A percentile compares a stretch with the other conserved stretches of the same genome.
These are phyloP conservation scores for Cystodermella granulosa DNA, from an alignment of 1,284 basidiomycete genomes.

Conservation along the genomic window DNA sequence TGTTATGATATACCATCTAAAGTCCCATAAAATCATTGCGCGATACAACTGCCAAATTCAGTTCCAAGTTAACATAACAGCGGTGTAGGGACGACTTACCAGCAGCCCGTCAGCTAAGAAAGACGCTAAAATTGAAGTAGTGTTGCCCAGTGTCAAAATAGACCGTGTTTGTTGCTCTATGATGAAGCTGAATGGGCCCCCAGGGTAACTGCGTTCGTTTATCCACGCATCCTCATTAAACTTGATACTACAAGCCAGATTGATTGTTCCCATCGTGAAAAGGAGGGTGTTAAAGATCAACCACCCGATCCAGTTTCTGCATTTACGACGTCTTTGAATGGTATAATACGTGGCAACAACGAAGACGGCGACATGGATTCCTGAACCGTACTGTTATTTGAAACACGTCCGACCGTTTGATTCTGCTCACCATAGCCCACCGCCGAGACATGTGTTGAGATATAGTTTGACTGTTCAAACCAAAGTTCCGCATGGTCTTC, in stretches of 20 bases:
- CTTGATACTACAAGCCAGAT: conserved; percentile 24
- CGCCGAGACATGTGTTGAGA: background rate
- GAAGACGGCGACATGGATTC: conserved; percentile 18
- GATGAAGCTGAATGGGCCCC: conserved; percentile 21
- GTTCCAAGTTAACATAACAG: background rate
- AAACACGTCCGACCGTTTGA: background rate
- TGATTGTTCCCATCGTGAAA: conserved; percentile 25
- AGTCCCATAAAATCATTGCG: conserved; percentile 17
- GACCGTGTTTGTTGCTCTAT: conserved; percentile 16
- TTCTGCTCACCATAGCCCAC: background rate
- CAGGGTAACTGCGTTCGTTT: conserved; percentile 27
- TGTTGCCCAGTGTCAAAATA: conserved; percentile 19
- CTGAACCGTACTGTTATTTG: conserved; percentile 8
- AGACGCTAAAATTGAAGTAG: conserved; percentile 19
- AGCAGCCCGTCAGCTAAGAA: conserved; percentile 25
- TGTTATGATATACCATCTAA: conserved; percentile 16
- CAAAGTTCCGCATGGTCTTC: background rate
- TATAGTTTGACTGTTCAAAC: background rate
- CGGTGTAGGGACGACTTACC: conserved; percentile 13
- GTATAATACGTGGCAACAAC: conserved; percentile 16
- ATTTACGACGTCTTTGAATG: background rate
- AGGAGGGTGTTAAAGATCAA: conserved; percentile 21
- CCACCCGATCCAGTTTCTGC: background rate
- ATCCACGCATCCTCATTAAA: conserved; percentile 30
- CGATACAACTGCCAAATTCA: conserved; percentile 14